These are phyloP conservation scores for Sutorius australiensis DNA, from an alignment of 768 basidiomycete species.

Conservation along the genomic window DNA sequence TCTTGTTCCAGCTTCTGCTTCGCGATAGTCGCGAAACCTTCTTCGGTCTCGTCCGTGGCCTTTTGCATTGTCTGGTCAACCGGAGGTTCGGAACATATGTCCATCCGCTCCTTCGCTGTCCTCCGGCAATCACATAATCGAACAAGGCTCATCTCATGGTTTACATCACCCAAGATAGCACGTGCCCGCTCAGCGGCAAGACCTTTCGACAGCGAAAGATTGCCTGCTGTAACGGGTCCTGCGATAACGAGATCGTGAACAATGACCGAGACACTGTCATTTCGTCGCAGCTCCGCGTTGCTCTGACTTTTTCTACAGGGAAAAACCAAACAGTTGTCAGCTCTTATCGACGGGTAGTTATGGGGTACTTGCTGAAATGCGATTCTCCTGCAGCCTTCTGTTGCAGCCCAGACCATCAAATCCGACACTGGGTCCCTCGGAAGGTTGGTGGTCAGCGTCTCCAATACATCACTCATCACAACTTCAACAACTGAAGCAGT, in stretches of 20 bases:
- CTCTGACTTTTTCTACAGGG: slow-evolving; percentile 41
- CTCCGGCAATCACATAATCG: slow-evolving; percentile 41
- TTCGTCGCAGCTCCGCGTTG: slow-evolving; percentile 39
- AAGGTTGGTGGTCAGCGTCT: slow-evolving; percentile 53
- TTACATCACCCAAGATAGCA: slow-evolving; percentile 45
- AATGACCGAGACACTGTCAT: slow-evolving; percentile 52
- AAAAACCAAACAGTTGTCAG: background rate
- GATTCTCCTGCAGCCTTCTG: slow-evolving; percentile 51
- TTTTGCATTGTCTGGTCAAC: slow-evolving; percentile 19
- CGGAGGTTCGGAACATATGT: slow-evolving; percentile 12
- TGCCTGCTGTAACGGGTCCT: slow-evolving; percentile 59
- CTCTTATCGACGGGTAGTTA: background rate
- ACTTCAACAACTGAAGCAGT: slow-evolving; percentile 56
- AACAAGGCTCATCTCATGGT: slow-evolving; percentile 42
- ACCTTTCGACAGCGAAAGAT: slow-evolving; percentile 59
- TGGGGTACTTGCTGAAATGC: slow-evolving; percentile 41
- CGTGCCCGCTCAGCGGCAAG: slow-evolving; percentile 63
- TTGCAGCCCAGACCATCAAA: slow-evolving; percentile 63
- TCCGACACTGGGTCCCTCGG: slow-evolving; percentile 71
- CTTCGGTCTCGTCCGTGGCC: slow-evolving; percentile 44
- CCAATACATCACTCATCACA: slow-evolving; percentile 66
- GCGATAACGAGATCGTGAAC: slow-evolving; percentile 56
- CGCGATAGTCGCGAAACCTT: slow-evolving; percentile 47
- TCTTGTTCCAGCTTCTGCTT: slow-evolving; percentile 31
- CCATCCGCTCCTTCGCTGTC: slow-evolving; percentile 13